phyloP scores from a whole-genome alignment of 306 rosid species.

The Cotoneaster glaucophyllus region DNA sequence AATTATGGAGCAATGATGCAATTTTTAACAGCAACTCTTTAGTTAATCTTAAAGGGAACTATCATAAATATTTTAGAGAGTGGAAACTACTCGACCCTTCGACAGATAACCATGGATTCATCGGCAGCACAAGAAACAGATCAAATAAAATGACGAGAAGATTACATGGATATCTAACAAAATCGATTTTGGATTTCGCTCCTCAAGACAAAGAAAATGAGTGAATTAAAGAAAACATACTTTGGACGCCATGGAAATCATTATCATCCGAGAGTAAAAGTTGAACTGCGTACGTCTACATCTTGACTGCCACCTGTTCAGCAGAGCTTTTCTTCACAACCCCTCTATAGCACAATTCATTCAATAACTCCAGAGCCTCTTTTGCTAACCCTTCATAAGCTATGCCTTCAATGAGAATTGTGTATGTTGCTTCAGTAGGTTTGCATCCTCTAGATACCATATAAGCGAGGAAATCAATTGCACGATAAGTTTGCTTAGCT shows the following conservation, averaged over 20 bases:
- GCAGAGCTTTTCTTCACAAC: slow-evolving; percentile 76
- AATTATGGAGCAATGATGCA: neutral
- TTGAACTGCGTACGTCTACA: slow-evolving; percentile 20
- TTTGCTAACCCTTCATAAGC: slow-evolving; percentile 81
- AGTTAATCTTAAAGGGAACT: neutral
- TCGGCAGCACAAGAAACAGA: neutral
- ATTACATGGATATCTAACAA: slow-evolving; percentile 17
- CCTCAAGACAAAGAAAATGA: slow-evolving; percentile 4
- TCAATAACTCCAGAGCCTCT: slow-evolving; percentile 72
- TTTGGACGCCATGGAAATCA: neutral
- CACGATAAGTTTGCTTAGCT: slow-evolving; percentile 58
- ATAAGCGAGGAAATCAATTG: slow-evolving; percentile 69
- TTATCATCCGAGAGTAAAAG: neutral
- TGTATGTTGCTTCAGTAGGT: slow-evolving; percentile 85
- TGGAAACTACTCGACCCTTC: neutral
- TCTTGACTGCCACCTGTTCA: slow-evolving; percentile 54
- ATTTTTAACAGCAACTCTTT: no score
- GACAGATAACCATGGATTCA: neutral
- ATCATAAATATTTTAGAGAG: neutral
- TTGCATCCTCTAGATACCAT: slow-evolving; percentile 74
- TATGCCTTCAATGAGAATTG: slow-evolving; percentile 85
- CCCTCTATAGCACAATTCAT: slow-evolving; percentile 64
- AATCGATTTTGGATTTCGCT: slow-evolving; percentile 18
- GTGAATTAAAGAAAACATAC: neutral
- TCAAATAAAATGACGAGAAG: neutral